phyloP scores from a whole-genome alignment of 179 eudicot genomes.

The Patellifolia procumbens region DNA sequence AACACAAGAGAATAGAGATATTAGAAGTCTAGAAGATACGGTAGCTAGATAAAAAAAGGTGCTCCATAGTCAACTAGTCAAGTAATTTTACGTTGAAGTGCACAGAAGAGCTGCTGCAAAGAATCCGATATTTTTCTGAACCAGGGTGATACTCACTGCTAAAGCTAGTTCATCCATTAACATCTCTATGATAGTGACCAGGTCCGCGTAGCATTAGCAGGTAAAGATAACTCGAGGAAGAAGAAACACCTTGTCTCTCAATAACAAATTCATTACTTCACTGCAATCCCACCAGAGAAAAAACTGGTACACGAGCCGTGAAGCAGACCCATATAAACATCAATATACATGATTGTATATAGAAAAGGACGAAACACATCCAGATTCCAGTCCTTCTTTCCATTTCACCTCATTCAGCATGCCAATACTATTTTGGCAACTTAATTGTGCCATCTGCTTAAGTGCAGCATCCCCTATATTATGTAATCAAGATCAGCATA shows the following conservation, averaged over 20 bases:
- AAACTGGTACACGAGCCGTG: background rate
- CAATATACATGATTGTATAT: background rate
- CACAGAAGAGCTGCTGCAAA: background rate
- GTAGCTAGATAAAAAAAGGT: background rate
- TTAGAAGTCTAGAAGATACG: background rate
- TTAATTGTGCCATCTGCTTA: background rate
- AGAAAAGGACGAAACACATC: background rate
- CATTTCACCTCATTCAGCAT: slow-evolving; percentile 1
- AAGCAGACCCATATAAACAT: background rate
- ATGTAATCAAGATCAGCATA: background rate
- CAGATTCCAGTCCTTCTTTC: background rate
- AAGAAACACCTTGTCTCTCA: background rate
- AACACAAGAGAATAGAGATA: background rate
- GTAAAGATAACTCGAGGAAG: background rate
- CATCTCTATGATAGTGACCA: background rate
- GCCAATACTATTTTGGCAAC: background rate
- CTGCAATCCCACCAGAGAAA: background rate
- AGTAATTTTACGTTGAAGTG: background rate
- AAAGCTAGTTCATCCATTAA: background rate
- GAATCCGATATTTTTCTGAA: background rate
- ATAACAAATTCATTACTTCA: background rate
- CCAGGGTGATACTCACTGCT: background rate
- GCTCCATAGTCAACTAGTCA: background rate
- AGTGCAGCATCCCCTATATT: background rate
- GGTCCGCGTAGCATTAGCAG: background rate